Conservation (phyloP, 225 moss, liverwort and hornwort genomes). For the Polytrichum commune region DNA sequence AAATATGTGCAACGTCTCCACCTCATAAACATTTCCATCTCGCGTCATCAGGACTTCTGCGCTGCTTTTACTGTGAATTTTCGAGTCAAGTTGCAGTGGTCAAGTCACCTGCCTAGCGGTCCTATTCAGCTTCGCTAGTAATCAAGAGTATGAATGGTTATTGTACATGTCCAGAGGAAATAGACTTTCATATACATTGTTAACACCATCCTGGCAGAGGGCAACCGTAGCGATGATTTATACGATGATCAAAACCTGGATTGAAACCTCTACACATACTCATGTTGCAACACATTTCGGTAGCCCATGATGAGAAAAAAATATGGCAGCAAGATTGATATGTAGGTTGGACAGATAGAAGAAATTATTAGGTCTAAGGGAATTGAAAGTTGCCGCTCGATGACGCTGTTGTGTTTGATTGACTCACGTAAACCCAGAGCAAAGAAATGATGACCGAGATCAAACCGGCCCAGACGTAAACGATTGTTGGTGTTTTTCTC, state of each 20-base stretch:
- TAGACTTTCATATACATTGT: not conserved
- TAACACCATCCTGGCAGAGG: not conserved
- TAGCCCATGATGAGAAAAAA: not conserved
- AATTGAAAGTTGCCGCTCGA: constrained; percentile 52
- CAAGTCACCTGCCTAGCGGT: no score
- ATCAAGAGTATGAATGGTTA: not conserved
- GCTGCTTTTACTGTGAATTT: no score
- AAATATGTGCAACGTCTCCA: no score
- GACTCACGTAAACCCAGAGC: constrained; percentile 77
- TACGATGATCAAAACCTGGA: not conserved
- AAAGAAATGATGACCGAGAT: constrained; percentile 87
- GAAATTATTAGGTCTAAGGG: constrained; percentile 26
- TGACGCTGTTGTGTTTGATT: constrained; percentile 32
- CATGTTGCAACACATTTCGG: not conserved
- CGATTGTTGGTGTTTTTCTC: constrained; percentile 81
- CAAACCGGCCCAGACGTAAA: constrained; percentile 87
- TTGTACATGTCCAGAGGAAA: not conserved
- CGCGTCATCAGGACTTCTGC: no score
- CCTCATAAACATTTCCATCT: no score
- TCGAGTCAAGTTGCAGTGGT: no score
- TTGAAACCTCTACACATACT: not conserved
- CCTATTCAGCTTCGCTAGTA: no score
- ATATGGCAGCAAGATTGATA: not conserved
- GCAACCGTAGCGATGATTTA: not conserved
- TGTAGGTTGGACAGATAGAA: not conserved